Evolutionary conservation across 768 basidiomycete species (phyloP), one percentile per base, ranked within the genome.

Genomic region (Megacollybia marginata): DNA sequence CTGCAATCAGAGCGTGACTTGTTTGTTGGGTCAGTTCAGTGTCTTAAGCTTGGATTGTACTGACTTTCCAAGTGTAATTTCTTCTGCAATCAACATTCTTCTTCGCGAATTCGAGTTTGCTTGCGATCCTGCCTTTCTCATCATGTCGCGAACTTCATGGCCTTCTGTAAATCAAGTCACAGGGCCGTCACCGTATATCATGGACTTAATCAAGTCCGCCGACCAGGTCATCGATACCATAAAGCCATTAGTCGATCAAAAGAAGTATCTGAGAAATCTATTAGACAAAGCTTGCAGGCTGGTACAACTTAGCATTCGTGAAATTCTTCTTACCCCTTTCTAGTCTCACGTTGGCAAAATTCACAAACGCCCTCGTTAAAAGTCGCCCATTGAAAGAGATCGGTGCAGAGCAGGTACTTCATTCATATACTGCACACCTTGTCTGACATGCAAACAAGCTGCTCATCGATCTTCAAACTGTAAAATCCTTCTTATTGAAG

Each of bases 261-360:
- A 96, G 77, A 96, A 92, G 62, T 98, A 94, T 65, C 62, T 92
- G 40, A 74, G 92, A 48, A 99, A 94, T 66, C 82, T 94, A 63
- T 81, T 93, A 47, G 96, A 99, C 62, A 97, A 96, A 64, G 85
- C 87, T 9, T 86, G 88, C 50, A 91, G 88, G 94, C 96, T 48
- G 52, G 72, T 28, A 28, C 60, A 33, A 33, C 19, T 19, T 9
- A 10, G 43, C 42, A 6, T 6, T 6, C 23, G 4, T 6, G 23
- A 28, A 28, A 28, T 28, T 28, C 23, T 28, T 28, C 23, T 28
- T 28, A 28, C 23, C 23, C 5, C 42, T 35, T n/a, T 5, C 11
- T 54, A 95, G 93, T 45, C 70, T 95, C 34, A 69, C 97, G 33
- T 68, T 97, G 35, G 81, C 83, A 33, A 88, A 88, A 50, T 97